A percentile compares a stretch with the other conserved stretches of the same genome.
Conservation (phyloP, 169 alveolate genomes). For the Plasmodium chabaudi region DNA sequence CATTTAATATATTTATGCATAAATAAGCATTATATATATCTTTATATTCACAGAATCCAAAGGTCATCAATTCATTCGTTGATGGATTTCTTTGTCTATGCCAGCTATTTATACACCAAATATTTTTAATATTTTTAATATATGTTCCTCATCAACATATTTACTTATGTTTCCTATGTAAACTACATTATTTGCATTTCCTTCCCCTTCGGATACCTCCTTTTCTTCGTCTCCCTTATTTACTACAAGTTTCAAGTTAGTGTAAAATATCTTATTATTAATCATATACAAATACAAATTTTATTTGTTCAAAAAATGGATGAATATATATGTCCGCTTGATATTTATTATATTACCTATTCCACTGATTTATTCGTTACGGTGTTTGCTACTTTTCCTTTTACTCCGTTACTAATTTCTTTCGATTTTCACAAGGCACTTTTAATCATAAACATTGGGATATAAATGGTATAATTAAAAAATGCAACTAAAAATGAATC, state of each 20-base stretch:
- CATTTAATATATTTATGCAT: constrained; percentile 77
- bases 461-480: no score
- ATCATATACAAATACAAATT: background rate
- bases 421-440: no score
- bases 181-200: constrained; percentile 19
- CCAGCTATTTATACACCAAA: constrained; percentile 82
- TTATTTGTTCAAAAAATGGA: background rate
- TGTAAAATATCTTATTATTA: constrained; percentile 5
- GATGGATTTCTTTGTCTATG: constrained; percentile 82
- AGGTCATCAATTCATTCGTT: constrained; percentile 79
- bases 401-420: no score
- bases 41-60: constrained; percentile 84
- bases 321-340: no score
- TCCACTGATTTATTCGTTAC: no score
- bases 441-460: no score
- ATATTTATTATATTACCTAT: no score
- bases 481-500: no score
- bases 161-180: constrained; percentile 31
- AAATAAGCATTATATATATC: constrained; percentile 80
- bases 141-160: constrained; percentile 28
- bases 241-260: constrained; percentile 26
- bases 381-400: no score
- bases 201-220: constrained; percentile 6
- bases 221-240: constrained; percentile 24
- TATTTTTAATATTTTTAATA: constrained; percentile 29